Evolutionary conservation across 805 yeast genomes (phyloP), one percentile per base, ranked within the genome.

Genomic region (Teunomyces cretensis): DNA sequence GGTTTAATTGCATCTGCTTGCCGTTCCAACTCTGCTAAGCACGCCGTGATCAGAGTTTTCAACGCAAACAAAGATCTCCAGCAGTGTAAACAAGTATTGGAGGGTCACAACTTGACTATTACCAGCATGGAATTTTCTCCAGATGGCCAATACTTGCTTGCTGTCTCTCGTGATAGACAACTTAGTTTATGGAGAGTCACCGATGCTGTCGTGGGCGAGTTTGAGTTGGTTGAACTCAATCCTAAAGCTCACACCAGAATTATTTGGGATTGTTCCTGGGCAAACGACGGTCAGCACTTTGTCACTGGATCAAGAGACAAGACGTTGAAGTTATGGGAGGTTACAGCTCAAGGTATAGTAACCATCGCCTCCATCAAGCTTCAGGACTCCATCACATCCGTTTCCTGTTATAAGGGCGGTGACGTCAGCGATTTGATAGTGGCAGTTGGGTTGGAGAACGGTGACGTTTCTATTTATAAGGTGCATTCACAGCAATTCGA

Each of bases 231-330:
- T 14, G 63, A 80, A 44, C 61, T 66, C 14, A 74, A 78, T 44
- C 79, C 79, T 30, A 88, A 86, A 61, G 97, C 97, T 0, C 99
- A 95, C 60, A 65, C 85, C 1, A 80, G 97, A 64, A 92, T 94
- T 55, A 80, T 94, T 35, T 95, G 99, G 99, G 98, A 94, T 67
- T 84, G 92, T 60, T 79, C 86, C 31, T 94, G 97, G 96, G 70
- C 83, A 0, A 88, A 90, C 4, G 11, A 14, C 6, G 48, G 56
- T n/a, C 39, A 49, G 17, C 61, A 62, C n/a, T 91, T 92, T 57
- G 75, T 87, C 12, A 91, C 97, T 0, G 95, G 85, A 0, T 84
- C 96, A 2, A 80, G 99, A 62, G 99, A 94, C 62, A 86, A 84
- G 57, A 76, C 81, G 2, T 61, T 91, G 41, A 88, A 86, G 57